Evolutionary conservation across 768 basidiomycete species (phyloP).

Genomic region (Bullera alba): DNA sequence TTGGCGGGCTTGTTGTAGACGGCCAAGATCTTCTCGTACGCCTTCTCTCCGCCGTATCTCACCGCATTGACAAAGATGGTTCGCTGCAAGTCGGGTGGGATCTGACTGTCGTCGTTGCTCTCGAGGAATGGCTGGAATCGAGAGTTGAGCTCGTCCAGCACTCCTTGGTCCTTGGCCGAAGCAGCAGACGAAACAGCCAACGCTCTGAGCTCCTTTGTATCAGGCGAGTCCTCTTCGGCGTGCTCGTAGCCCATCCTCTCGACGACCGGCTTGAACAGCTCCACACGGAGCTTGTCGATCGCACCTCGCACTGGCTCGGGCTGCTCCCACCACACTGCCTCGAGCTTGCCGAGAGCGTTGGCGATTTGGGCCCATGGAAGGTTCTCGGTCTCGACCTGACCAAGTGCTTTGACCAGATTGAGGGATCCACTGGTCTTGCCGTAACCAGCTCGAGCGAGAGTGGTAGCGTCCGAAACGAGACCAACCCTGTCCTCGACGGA

Average conservation of each 20-base stretch:
- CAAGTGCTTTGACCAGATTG: slow-evolving; percentile 61
- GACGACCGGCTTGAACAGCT: slow-evolving; percentile 62
- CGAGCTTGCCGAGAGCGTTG: slow-evolving; percentile 54
- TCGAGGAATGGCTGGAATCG: slow-evolving; percentile 67
- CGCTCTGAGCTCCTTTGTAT: slow-evolving; percentile 65
- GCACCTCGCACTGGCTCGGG: slow-evolving; percentile 50
- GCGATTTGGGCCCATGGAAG: slow-evolving; percentile 73
- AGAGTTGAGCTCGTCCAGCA: slow-evolving; percentile 62
- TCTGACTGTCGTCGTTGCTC: slow-evolving; percentile 65
- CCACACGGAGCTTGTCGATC: slow-evolving; percentile 48
- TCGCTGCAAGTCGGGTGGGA: slow-evolving; percentile 70
- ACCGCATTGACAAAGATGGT: slow-evolving; percentile 56
- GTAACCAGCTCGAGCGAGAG: slow-evolving; percentile 73
- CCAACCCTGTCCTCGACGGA: slow-evolving; percentile 81
- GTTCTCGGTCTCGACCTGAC: slow-evolving; percentile 67
- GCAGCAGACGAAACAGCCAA: slow-evolving; percentile 53
- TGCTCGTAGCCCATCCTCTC: slow-evolving; percentile 73
- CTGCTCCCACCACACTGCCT: slow-evolving; percentile 78
- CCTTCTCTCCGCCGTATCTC: slow-evolving; percentile 62
- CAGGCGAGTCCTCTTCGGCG: slow-evolving; percentile 58
- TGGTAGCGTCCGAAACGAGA: slow-evolving; percentile 72
- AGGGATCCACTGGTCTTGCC: slow-evolving; percentile 69
- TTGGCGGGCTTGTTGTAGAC: slow-evolving; percentile 68
- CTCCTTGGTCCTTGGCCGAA: slow-evolving; percentile 46
- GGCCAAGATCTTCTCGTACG: slow-evolving; percentile 65